Percentiles rank a stretch among this genome's conserved stretches.
Evolutionary conservation across 805 yeast species (phyloP).

Genomic region (Cyberlindnera meyerae): DNA sequence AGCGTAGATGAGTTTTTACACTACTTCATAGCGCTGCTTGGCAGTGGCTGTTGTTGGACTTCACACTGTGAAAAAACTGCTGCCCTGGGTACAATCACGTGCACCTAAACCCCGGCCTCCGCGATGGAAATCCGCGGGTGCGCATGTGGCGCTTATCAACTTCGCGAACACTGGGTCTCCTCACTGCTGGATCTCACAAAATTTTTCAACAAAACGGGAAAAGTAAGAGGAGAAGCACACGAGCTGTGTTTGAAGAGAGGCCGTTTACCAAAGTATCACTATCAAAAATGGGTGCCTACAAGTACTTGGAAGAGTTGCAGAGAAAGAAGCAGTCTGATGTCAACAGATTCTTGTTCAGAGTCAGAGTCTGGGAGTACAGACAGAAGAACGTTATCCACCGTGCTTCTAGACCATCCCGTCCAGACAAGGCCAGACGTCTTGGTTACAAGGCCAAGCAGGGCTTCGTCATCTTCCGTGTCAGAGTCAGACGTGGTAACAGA

Average conservation of each 20-base stretch:
- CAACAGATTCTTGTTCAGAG: slow-evolving; percentile 96
- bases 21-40: too few species aligned
- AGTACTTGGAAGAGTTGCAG: slow-evolving; percentile 97
- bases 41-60: too few species aligned
- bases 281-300: slow-evolving; percentile 94
- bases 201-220: too few species aligned
- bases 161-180: too few species aligned
- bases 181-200: too few species aligned
- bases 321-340: slow-evolving; percentile 99
- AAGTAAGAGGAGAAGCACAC: too few species aligned
- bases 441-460: slow-evolving; percentile 99
- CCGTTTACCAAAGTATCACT: slow-evolving; percentile 1
- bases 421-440: slow-evolving; percentile 99
- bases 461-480: slow-evolving; percentile 95
- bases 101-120: too few species aligned
- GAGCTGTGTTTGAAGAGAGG: slow-evolving; percentile 4
- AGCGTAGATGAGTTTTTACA: too few species aligned
- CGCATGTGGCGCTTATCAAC: too few species aligned
- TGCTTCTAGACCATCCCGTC: slow-evolving; percentile 97
- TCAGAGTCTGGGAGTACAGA: slow-evolving; percentile 99
- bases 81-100: too few species aligned
- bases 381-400: slow-evolving; percentile 98
- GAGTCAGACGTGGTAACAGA: slow-evolving; percentile 99
- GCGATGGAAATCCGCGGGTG: too few species aligned
- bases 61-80: too few species aligned